A percentile compares a stretch with the other conserved stretches of the same genome.
These are phyloP conservation scores for Vitis rupestris DNA, from an alignment of 164 flowering plant species.

Conservation along the genomic window DNA sequence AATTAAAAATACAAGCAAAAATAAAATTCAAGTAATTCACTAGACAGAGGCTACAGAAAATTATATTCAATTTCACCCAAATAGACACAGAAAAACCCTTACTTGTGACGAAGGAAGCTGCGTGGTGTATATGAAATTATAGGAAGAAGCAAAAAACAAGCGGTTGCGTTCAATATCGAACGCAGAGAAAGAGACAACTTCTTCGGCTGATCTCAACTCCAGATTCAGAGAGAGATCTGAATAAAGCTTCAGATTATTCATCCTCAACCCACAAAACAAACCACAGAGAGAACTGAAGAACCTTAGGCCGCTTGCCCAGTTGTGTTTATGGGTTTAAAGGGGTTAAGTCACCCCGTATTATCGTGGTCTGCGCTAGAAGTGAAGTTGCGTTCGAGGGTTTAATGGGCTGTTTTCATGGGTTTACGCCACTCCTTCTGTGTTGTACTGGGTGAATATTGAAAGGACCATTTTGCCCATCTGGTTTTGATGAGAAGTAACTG, in stretches of 20 bases:
- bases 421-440: too few relatives aligned
- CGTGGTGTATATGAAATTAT: constrained; percentile 56
- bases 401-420: too few relatives aligned
- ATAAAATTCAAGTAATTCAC: not conserved
- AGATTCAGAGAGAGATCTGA: constrained; percentile 42
- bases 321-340: too few relatives aligned
- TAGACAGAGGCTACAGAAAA: not conserved
- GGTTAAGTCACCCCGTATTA: too few relatives aligned
- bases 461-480: too few relatives aligned
- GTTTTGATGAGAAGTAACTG: too few relatives aligned
- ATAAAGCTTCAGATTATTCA: constrained; percentile 83
- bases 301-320: too few relatives aligned
- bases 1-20: too few relatives aligned
- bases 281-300: not conserved
- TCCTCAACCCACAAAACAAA: constrained; percentile 11
- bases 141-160: constrained; percentile 79
- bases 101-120: constrained; percentile 63
- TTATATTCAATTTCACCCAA: not conserved
- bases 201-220: constrained; percentile 51
- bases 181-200: constrained; percentile 53
- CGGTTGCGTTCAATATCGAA: constrained; percentile 82
- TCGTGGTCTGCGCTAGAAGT: too few relatives aligned
- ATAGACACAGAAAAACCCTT: constrained; percentile 5
- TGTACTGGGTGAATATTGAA: too few relatives aligned
- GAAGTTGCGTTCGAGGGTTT: too few relatives aligned